Conservation (phyloP, 768 basidiomycete species). For the Pilatotrama ljubarskyi region DNA sequence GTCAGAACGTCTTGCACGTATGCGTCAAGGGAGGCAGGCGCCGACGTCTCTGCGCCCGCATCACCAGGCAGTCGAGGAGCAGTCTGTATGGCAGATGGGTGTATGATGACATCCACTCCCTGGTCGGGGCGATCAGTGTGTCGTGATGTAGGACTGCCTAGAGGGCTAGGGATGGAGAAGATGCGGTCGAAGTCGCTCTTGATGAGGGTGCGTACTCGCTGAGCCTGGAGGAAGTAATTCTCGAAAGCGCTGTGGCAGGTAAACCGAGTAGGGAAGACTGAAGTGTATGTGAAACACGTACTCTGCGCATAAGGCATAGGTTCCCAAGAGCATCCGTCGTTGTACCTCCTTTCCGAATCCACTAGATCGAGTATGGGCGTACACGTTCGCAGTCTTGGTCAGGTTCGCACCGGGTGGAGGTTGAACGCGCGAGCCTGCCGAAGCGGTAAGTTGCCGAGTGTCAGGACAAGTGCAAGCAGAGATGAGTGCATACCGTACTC, state of each 20-base stretch:
- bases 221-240: conserved; percentile 95
- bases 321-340: conserved; percentile 85
- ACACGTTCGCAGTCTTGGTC: conserved; percentile 54
- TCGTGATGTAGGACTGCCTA: neutral
- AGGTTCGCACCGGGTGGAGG: conserved; percentile 44
- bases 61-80: conserved; percentile 60
- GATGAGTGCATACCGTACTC: conserved; percentile 78
- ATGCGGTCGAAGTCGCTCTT: conserved; percentile 70
- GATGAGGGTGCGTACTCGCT: conserved; percentile 71
- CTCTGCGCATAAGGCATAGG: conserved; percentile 32
- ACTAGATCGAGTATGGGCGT: conserved; percentile 63
- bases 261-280: neutral
- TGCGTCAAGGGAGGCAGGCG: conserved; percentile 42
- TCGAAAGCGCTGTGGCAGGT: conserved; percentile 76
- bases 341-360: conserved; percentile 86
- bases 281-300: no score
- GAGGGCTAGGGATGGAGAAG: conserved; percentile 60
- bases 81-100: conserved; percentile 84
- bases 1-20: conserved; percentile 94
- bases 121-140: neutral
- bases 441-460: neutral
- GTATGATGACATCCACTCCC: conserved; percentile 78
- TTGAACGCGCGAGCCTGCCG: conserved; percentile 52
- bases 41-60: conserved; percentile 4
- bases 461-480: neutral